Conservation (phyloP, 1,284 basidiomycete species). For the Bothia castanella region DNA sequence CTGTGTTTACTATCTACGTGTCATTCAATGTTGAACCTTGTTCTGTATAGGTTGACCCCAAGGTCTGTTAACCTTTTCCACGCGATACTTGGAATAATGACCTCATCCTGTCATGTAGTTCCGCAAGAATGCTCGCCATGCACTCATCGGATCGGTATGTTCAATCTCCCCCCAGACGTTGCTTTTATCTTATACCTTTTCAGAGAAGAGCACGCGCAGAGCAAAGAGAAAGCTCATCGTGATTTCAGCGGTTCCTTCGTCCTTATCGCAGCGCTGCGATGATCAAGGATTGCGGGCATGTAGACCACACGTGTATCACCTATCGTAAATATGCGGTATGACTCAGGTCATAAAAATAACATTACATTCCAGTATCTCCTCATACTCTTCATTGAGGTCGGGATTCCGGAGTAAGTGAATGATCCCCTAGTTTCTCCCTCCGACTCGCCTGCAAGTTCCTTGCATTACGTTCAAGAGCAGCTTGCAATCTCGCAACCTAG, state of each 20-base stretch:
- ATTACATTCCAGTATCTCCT: constrained; percentile 13
- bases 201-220: constrained; percentile 64
- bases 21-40: constrained; percentile 8
- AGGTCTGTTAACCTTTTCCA: constrained; percentile 47
- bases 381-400: constrained; percentile 5
- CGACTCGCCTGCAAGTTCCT: constrained; percentile 38
- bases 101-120: constrained; percentile 49
- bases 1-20: constrained; percentile 1
- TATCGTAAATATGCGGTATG: constrained; percentile 23
- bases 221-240: constrained; percentile 49
- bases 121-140: constrained; percentile 80
- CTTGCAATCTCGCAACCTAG: constrained; percentile 55
- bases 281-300: constrained; percentile 14
- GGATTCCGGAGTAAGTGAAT: constrained; percentile 22
- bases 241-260: constrained; percentile 25
- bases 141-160: constrained; percentile 76
- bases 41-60: constrained; percentile 69
- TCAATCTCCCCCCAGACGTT: neutral
- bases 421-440: constrained; percentile 25
- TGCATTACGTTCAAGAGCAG: constrained; percentile 56
- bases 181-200: constrained; percentile 8
- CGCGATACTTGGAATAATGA: constrained; percentile 3
- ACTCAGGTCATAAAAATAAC: constrained; percentile 17
- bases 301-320: constrained; percentile 24
- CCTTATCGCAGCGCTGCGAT: constrained; percentile 8